Evolutionary conservation across 1,284 basidiomycete species (phyloP), one percentile per base, ranked within the genome.

Genomic region (Pseudomicrostroma phylloplanum): DNA sequence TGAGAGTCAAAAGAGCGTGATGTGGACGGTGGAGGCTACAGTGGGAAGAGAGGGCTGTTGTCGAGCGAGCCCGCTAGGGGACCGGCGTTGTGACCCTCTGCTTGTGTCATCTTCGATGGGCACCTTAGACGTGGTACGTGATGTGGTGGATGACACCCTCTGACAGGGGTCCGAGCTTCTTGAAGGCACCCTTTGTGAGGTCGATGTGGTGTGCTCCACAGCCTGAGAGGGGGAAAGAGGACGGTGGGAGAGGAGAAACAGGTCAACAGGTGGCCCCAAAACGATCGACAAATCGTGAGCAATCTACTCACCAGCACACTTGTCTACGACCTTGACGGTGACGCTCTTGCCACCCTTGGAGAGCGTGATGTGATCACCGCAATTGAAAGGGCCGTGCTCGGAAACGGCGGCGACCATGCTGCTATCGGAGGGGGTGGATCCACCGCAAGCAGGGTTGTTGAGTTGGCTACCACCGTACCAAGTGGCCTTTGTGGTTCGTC

Each of bases 361-460:
- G 40, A 62, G 56, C n/a, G 17, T 55, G 13, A 64, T 23, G 6
- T 62, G 64, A 51, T 78, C 74, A 51, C 72, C 72, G 60, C 76
- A 78, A 19, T 66, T 63, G 48, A 64, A 70, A 42, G 61, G 61
- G 56, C 63, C 67, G 57, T 69, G 60, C 59, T 69, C 23, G 40
- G 68, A 66, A 17, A 77, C 74, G 21, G 76, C 76, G 8, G 67
- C 74, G 8, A 77, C 57, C 21, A 65, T 43, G n/a, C 68, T 68
- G 25, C 65, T 36, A 61, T 75, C 73, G 17, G 39, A 60, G 4
- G 76, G 76, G 7, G 66, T 65, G 1, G 62, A n/a, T 9, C 76
- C 76, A 39, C 74, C 74, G 61, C 76, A 77, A 17, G 74, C 73
- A 1, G 76, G 76, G 59, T 68, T 61, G 40, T 63, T 26, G 15